Percentiles rank a stretch among this genome's conserved stretches.
Evolutionary conservation across 257 asterid species (phyloP).

Genomic region (Thymus mandschuricus): DNA sequence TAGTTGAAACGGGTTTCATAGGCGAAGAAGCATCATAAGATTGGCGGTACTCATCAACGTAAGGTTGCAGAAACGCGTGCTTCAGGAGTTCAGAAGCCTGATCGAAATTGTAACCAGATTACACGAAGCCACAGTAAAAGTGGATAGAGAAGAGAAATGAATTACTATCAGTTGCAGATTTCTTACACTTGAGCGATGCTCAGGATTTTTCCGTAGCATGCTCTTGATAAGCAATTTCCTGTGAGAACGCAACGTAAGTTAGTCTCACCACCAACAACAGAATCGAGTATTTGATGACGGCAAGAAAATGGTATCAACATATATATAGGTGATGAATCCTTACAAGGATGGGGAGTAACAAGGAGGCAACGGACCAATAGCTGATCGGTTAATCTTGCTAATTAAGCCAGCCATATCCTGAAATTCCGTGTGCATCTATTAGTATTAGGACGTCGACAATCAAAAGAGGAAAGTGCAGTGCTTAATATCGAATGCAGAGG

Average conservation of each 20-base stretch:
- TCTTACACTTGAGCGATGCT: slow-evolving; percentile 83
- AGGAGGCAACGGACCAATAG: slow-evolving; percentile 88
- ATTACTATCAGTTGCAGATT: not conserved
- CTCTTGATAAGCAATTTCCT: slow-evolving; percentile 86
- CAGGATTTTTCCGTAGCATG: slow-evolving; percentile 92
- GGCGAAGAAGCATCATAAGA: slow-evolving; percentile 40
- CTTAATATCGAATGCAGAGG: not conserved
- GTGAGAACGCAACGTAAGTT: slow-evolving; percentile 19
- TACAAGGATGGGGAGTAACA: slow-evolving; percentile 86
- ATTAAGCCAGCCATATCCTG: slow-evolving; percentile 96
- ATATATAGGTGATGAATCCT: slow-evolving; percentile 25
- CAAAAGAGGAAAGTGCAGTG: not conserved
- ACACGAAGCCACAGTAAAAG: not conserved
- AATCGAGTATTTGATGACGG: not conserved
- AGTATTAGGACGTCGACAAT: slow-evolving; percentile 2
- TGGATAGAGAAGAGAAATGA: slow-evolving; percentile 7
- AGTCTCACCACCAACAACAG: not conserved
- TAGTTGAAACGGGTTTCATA: slow-evolving; percentile 39
- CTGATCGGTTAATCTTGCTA: slow-evolving; percentile 93
- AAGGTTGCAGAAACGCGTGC: slow-evolving; percentile 73
- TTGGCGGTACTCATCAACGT: slow-evolving; percentile 61
- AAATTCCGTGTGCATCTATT: slow-evolving; percentile 16
- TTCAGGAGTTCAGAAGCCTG: slow-evolving; percentile 86
- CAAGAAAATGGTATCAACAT: not conserved
- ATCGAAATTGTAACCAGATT: slow-evolving; percentile 28